Evolutionary conservation across 2,329 filamentous ascomycete species (phyloP).

Genomic region (Talaromyces albobiverticillius): DNA sequence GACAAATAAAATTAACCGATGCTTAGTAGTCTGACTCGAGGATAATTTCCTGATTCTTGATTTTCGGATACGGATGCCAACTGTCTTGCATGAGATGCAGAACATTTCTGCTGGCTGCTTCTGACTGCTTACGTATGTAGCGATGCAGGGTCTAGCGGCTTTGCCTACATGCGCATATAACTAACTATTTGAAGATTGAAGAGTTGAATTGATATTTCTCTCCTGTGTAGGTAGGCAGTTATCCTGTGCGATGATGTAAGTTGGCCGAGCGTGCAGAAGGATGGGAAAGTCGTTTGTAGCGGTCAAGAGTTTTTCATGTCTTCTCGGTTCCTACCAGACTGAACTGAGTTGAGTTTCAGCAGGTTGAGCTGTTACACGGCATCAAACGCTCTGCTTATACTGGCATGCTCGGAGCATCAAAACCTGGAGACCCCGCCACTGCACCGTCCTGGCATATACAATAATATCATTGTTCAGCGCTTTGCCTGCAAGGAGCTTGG

Average conservation of each 20-base stretch:
- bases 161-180: too few species aligned
- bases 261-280: neutral
- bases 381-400: too few species aligned
- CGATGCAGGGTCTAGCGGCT: neutral
- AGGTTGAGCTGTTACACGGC: neutral
- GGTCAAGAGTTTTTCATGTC: neutral
- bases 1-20: neutral
- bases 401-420: too few species aligned
- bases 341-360: neutral
- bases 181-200: too few species aligned
- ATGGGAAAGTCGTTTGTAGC: neutral
- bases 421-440: neutral
- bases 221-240: too few species aligned
- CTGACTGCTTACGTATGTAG: neutral
- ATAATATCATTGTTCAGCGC: neutral
- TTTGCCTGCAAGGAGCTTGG: neutral
- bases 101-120: neutral
- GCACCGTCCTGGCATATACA: too few species aligned
- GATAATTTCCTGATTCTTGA: too few species aligned
- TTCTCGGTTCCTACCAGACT: neutral
- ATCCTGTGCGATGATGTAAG: neutral
- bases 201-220: too few species aligned
- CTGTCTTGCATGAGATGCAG: neutral
- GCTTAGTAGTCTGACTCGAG: too few species aligned
- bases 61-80: too few species aligned